phyloP scores from a whole-genome alignment of 208 protist species.

The Entamoeba moshkovskii region DNA sequence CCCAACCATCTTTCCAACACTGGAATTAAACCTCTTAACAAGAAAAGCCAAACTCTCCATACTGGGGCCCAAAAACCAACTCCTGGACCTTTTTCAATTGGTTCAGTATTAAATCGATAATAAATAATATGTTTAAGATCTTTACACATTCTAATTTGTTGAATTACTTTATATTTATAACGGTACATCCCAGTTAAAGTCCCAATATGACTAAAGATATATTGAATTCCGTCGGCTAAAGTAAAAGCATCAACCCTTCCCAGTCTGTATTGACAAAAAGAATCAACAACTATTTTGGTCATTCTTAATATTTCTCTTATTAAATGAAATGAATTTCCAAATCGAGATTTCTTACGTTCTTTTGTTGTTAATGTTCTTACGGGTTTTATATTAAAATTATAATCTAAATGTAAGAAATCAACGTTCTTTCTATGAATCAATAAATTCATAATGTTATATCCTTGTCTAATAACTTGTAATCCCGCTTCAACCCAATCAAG shows the following conservation, averaged over 20 bases:
- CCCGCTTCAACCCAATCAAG: conserved; percentile 99
- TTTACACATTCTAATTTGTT: conserved; percentile 92
- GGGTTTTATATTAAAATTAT: conserved; percentile 99
- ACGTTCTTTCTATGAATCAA: conserved; percentile 98
- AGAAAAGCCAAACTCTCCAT: conserved; percentile 99
- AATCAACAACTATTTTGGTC: conserved; percentile 95
- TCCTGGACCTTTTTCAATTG: conserved; percentile 88
- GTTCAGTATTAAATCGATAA: conserved; percentile 91
- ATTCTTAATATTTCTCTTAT: conserved; percentile 94
- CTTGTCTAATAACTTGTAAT: conserved; percentile 95
- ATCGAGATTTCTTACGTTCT: conserved; percentile 97
- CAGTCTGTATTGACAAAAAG: conserved; percentile 95
- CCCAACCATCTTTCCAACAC: conserved; percentile 96
- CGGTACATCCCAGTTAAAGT: conserved; percentile 69
- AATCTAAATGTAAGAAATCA: conserved; percentile 99
- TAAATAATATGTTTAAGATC: conserved; percentile 99
- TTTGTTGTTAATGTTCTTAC: conserved; percentile 99
- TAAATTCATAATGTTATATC: conserved; percentile 99
- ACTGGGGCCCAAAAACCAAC: conserved; percentile 95
- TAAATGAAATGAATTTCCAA: conserved; percentile 98
- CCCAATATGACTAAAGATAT: conserved; percentile 95
- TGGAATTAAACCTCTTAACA: conserved; percentile 95
- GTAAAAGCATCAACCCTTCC: conserved; percentile 93
- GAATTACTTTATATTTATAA: conserved; percentile 99
- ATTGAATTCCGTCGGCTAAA: conserved; percentile 95